A percentile compares a stretch with the other conserved stretches of the same genome.
Evolutionary conservation across 176 grass and related monocot species (phyloP).

Genomic region (Lolium multiflorum): DNA sequence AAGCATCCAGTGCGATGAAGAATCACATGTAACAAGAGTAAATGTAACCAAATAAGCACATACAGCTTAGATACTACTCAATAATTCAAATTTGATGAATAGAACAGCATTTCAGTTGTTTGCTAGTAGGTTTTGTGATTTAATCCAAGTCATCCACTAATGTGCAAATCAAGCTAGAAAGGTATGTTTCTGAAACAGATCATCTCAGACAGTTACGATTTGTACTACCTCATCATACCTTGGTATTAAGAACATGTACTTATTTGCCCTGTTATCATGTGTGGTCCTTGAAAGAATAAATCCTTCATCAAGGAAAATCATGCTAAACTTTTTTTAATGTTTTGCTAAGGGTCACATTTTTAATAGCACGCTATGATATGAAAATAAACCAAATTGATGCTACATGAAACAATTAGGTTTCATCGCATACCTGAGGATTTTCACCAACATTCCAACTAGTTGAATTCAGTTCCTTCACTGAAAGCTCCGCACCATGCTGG

Average conservation of each 20-base stretch:
- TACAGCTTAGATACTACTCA: neutral
- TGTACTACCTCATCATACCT: neutral
- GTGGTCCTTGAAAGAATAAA: neutral
- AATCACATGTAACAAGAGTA: constrained; percentile 9
- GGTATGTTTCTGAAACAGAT: neutral
- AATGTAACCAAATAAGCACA: neutral
- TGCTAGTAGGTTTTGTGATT: neutral
- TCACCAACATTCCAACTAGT: constrained; percentile 65
- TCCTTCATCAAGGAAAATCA: constrained; percentile 17
- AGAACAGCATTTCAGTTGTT: neutral
- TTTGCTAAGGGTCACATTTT: neutral
- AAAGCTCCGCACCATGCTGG: constrained; percentile 62
- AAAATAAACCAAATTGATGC: constrained; percentile 12
- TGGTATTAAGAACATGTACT: neutral
- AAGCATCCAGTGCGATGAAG: neutral
- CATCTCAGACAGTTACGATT: neutral
- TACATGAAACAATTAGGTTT: neutral
- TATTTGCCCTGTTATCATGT: neutral
- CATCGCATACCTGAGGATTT: constrained; percentile 58
- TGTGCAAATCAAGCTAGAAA: neutral
- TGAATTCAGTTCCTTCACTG: constrained; percentile 62
- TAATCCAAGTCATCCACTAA: neutral
- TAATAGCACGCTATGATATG: neutral
- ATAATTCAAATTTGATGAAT: neutral
- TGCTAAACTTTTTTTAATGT: neutral